Evolutionary conservation across 805 yeast genomes (phyloP).

Genomic region (Clavispora santaluciae): DNA sequence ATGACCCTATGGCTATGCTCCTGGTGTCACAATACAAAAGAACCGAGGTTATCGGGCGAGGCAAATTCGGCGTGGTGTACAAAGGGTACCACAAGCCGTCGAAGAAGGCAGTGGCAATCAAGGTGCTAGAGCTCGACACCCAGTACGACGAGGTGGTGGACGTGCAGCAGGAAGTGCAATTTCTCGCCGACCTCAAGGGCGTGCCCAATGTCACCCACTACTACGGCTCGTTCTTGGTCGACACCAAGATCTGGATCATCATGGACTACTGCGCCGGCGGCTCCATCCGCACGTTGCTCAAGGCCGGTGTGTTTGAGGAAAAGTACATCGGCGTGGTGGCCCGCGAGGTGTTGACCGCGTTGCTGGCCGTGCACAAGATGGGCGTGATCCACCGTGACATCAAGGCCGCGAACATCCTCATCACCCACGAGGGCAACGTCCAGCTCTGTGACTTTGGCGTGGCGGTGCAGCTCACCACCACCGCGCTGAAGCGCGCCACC

Average conservation of each 20-base stretch:
- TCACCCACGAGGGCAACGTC: conserved; percentile 83
- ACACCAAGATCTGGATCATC: conserved; percentile 92
- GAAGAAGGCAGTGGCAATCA: conserved; percentile 82
- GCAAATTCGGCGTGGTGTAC: conserved; percentile 95
- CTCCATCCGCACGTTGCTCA: conserved; percentile 74
- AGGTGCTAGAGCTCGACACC: conserved; percentile 86
- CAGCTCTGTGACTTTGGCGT: conserved; percentile 97
- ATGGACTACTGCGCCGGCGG: conserved; percentile 99
- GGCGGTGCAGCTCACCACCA: conserved; percentile 84
- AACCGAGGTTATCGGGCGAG: conserved; percentile 90
- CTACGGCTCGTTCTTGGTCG: conserved; percentile 81
- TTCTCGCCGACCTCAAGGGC: conserved; percentile 73
- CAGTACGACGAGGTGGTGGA: conserved; percentile 92
- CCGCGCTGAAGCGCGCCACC: conserved; percentile 76
- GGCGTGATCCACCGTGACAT: conserved; percentile 96
- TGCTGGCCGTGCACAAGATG: conserved; percentile 75
- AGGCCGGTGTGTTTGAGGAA: conserved; percentile 88
- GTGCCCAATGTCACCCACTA: conserved; percentile 92
- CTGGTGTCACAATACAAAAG: conserved; percentile 48
- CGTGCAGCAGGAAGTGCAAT: conserved; percentile 88
- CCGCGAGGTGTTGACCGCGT: conserved; percentile 74
- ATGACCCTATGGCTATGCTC: conserved; percentile 6
- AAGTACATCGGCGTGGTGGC: conserved; percentile 75
- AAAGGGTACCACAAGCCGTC: conserved; percentile 72
- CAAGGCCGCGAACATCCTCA: conserved; percentile 92